These are phyloP conservation scores for Nicotiana tabacum DNA, from an alignment of 257 asterid species.

Conservation along the genomic window DNA sequence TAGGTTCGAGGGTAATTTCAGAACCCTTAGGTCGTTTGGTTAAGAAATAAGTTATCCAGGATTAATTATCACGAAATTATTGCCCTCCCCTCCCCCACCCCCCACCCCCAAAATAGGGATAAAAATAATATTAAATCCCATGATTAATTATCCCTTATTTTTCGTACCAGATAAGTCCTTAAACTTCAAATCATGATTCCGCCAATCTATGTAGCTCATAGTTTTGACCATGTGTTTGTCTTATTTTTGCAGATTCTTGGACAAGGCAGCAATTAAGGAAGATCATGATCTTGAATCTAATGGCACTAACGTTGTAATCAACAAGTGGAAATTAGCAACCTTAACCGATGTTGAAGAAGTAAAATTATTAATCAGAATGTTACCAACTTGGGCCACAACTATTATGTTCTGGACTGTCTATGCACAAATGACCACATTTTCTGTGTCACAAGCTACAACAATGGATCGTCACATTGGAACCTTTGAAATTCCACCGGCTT, in stretches of 20 bases:
- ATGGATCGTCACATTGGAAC: constrained; percentile 56
- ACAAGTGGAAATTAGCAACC: constrained; percentile 60
- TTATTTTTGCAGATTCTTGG: constrained; percentile 35
- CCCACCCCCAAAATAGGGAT: too few relatives aligned
- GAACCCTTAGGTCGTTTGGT: too few relatives aligned
- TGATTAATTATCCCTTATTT: too few relatives aligned
- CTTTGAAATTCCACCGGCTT: constrained; percentile 63
- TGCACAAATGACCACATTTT: constrained; percentile 84
- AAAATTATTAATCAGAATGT: constrained; percentile 56
- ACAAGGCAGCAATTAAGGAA: constrained; percentile 65
- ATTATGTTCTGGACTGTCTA: constrained; percentile 71
- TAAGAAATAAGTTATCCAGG: too few relatives aligned
- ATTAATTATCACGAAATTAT: too few relatives aligned
- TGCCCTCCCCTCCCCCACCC: too few relatives aligned
- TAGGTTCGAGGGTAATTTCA: too few relatives aligned
- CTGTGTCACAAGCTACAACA: constrained; percentile 78
- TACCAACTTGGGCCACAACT: constrained; percentile 86
- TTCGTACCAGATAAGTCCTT: too few relatives aligned
- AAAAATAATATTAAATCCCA: too few relatives aligned
- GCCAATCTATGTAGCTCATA: not conserved
- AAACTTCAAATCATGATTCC: too few relatives aligned
- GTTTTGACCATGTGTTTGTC: not conserved
- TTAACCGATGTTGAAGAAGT: constrained; percentile 86
- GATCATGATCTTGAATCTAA: not conserved
- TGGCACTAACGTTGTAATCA: not conserved